A percentile compares a stretch with the other conserved stretches of the same genome.
phyloP scores from a whole-genome alignment of 805 yeast genomes.

The Clavispora carvajalis region DNA sequence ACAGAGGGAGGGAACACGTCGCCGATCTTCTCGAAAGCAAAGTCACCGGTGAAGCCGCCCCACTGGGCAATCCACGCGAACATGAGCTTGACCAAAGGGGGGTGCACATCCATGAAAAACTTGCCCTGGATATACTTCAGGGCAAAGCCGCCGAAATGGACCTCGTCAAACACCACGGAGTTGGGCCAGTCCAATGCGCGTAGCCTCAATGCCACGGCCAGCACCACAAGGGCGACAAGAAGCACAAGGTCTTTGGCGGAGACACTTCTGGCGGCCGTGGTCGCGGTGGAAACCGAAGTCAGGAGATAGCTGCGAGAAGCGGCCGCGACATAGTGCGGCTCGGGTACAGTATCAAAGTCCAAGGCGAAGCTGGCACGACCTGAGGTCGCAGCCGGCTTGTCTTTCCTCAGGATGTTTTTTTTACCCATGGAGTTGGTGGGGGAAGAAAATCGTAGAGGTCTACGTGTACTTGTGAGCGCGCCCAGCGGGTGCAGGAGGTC shows the following conservation, averaged over 20 bases:
- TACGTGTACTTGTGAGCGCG: conserved; percentile 2
- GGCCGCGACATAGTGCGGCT: conserved; percentile 40
- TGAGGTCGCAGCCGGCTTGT: conserved; percentile 2
- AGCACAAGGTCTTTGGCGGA: conserved; percentile 21
- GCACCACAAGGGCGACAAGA: conserved; percentile 37
- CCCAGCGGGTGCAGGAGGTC: conserved; percentile 1
- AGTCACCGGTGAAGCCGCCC: conserved; percentile 70
- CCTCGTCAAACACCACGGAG: conserved; percentile 89
- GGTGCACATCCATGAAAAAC: conserved; percentile 72
- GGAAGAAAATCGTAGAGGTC: background rate
- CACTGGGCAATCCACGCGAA: conserved; percentile 64
- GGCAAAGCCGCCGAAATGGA: conserved; percentile 96
- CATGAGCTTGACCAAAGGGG: conserved; percentile 74
- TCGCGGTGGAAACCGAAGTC: conserved; percentile 42
- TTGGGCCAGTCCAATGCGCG: conserved; percentile 59
- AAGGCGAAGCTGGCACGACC: conserved; percentile 1
- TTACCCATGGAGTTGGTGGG: conserved; percentile 11
- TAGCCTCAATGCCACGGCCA: conserved; percentile 57
- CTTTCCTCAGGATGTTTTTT: conserved; percentile 9
- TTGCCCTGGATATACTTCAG: conserved; percentile 64
- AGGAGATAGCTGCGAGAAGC: conserved; percentile 48
- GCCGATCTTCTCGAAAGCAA: conserved; percentile 64
- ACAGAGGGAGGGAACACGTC: conserved; percentile 50
- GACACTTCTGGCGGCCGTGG: conserved; percentile 19
- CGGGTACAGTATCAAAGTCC: conserved; percentile 41